Conservation (phyloP, 768 basidiomycete species). For the Pluteus cervinus region DNA sequence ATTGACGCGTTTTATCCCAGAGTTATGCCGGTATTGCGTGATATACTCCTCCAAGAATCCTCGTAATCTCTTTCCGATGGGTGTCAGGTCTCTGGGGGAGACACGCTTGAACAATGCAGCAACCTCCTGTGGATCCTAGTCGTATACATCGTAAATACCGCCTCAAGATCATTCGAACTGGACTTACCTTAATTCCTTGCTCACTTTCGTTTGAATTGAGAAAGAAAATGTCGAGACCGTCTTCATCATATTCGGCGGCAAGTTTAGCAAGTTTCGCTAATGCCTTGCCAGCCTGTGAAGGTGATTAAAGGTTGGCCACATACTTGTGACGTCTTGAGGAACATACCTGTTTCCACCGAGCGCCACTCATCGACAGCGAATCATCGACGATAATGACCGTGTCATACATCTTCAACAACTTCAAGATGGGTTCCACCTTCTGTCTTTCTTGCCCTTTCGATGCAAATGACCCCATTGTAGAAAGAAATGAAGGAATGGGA, state of each 20-base stretch:
- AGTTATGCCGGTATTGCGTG: no score
- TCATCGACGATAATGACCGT: slow-evolving; percentile 59
- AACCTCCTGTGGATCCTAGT: slow-evolving; percentile 34
- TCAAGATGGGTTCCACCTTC: no score
- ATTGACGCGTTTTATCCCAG: slow-evolving; percentile 47
- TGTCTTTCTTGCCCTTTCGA: no score
- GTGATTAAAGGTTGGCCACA: slow-evolving; percentile 1
- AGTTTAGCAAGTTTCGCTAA: slow-evolving; percentile 42
- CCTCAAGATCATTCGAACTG: no score
- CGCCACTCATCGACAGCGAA: slow-evolving; percentile 50
- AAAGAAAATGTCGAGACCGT: slow-evolving; percentile 62
- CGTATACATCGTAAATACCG: no score
- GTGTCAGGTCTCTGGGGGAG: slow-evolving; percentile 36
- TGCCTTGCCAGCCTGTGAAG: slow-evolving; percentile 35
- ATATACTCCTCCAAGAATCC: slow-evolving; percentile 17
- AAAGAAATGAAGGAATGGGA: no score
- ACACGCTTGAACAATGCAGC: slow-evolving; percentile 37
- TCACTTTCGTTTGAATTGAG: slow-evolving; percentile 36
- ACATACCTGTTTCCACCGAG: slow-evolving; percentile 47
- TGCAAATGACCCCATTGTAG: no score
- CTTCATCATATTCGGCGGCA: slow-evolving; percentile 43
- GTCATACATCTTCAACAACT: slow-evolving; percentile 44
- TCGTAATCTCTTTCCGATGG: slow-evolving; percentile 32
- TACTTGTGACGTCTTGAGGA: no score
- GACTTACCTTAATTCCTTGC: slow-evolving; percentile 30